Percentiles rank a stretch among this genome's conserved stretches.
These are phyloP conservation scores for Protostelium mycophagum DNA, from an alignment of 78 protist genomes.

Conservation along the genomic window DNA sequence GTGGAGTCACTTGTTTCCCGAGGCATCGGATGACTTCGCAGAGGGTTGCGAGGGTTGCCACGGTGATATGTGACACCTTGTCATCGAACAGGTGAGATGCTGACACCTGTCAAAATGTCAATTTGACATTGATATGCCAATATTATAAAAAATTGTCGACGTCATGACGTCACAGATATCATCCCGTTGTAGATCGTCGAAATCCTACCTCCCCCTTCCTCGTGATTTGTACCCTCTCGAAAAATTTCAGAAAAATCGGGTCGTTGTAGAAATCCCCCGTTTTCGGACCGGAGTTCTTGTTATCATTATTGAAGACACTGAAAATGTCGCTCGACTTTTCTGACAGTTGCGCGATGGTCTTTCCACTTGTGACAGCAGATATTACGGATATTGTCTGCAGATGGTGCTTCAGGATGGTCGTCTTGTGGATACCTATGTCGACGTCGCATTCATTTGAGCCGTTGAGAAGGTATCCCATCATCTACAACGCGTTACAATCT, in stretches of 20 bases:
- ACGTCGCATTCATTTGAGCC: neutral
- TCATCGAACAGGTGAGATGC: constrained; percentile 4
- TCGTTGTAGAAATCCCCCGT: neutral
- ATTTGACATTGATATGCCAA: no score
- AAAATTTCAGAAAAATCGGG: neutral
- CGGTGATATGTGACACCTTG: constrained; percentile 33
- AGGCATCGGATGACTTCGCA: constrained; percentile 40
- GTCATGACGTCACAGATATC: no score
- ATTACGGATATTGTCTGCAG: neutral
- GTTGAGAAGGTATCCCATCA: neutral
- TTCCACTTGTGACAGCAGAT: neutral
- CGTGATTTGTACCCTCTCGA: neutral
- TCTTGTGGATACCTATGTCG: neutral
- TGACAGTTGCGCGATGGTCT: neutral
- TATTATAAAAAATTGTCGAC: no score
- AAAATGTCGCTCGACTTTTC: neutral
- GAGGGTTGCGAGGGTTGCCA: constrained; percentile 30
- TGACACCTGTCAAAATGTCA: neutral
- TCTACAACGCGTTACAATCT: neutral
- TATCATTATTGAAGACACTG: neutral
- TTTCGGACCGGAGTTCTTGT: neutral
- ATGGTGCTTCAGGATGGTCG: neutral
- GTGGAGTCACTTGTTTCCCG: constrained; percentile 31
- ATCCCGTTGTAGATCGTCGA: neutral
- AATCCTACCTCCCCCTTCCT: neutral